These are phyloP conservation scores for Herpetospermum pedunculosum DNA, from an alignment of 306 rosid species.

Conservation along the genomic window DNA sequence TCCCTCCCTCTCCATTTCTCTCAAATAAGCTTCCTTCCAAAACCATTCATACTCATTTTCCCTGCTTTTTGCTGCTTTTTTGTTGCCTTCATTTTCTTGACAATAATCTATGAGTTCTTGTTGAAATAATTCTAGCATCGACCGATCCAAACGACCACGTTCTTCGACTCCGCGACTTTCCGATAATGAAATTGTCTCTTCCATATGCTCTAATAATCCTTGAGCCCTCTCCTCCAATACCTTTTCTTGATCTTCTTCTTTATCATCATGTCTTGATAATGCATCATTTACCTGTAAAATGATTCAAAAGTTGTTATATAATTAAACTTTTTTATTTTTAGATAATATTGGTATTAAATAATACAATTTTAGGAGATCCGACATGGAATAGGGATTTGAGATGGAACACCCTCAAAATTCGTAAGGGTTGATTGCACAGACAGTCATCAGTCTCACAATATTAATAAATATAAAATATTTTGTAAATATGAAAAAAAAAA, in stretches of 20 bases:
- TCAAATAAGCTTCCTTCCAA: slow-evolving; percentile 32
- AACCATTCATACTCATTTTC: neutral
- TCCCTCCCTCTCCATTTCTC: slow-evolving; percentile 38
- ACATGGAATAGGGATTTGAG: too few relatives aligned
- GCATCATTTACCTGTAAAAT: neutral
- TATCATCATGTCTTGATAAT: neutral
- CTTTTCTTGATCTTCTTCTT: neutral
- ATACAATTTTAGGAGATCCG: neutral
- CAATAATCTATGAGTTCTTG: neutral
- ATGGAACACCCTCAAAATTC: too few relatives aligned
- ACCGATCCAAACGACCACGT: neutral
- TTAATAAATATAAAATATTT: too few relatives aligned
- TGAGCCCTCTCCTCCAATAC: neutral
- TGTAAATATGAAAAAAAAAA: too few relatives aligned
- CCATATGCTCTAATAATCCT: neutral
- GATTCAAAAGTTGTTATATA: neutral
- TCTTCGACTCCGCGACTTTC: neutral
- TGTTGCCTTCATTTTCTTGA: neutral
- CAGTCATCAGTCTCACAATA: too few relatives aligned
- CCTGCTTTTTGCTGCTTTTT: neutral
- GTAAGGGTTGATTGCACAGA: too few relatives aligned
- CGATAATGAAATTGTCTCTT: neutral
- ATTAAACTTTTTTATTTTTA: neutral
- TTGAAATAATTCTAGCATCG: neutral
- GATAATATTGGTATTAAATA: neutral